A percentile compares a stretch with the other conserved stretches of the same genome.
phyloP scores from a whole-genome alignment of 2,329 filamentous ascomycete genomes.

The Alternaria brassicicola region DNA sequence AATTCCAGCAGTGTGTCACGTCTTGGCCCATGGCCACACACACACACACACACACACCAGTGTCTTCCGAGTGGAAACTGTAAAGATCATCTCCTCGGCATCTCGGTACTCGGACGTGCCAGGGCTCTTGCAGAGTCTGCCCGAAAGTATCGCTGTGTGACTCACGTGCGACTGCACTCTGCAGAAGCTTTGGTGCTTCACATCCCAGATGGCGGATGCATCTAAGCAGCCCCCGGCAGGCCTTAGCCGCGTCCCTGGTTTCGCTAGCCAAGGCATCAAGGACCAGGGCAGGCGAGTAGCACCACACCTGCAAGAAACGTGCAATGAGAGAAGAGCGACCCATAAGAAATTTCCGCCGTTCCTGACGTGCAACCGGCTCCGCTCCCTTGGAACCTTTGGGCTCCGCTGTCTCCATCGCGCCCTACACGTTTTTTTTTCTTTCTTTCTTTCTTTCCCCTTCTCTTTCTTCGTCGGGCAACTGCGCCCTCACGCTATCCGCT shows the following conservation, averaged over 20 bases:
- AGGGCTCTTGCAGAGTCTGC: neutral
- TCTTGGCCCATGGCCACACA: neutral
- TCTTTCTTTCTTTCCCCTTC: too few species aligned
- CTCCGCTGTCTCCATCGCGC: conserved; percentile 8
- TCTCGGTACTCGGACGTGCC: neutral
- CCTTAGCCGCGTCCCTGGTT: conserved; percentile 2
- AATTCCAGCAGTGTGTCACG: neutral
- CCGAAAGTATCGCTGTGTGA: neutral
- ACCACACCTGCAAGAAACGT: neutral
- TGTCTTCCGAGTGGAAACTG: neutral
- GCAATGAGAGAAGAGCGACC: neutral
- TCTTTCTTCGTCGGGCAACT: neutral
- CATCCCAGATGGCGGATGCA: neutral
- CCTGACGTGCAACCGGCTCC: neutral
- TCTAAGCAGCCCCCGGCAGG: neutral
- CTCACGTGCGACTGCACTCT: neutral
- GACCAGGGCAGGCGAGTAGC: conserved; percentile 1
- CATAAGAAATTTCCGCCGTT: conserved; percentile 15
- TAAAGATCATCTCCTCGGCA: neutral
- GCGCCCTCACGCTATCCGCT: neutral
- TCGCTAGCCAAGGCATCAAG: neutral
- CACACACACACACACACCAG: too few species aligned
- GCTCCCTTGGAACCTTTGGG: conserved; percentile 7
- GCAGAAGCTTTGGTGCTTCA: neutral
- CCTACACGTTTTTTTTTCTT: neutral